Evolutionary conservation across 1,284 basidiomycete species (phyloP), one percentile per base, ranked within the genome.

Genomic region (Ustilago bromivora): DNA sequence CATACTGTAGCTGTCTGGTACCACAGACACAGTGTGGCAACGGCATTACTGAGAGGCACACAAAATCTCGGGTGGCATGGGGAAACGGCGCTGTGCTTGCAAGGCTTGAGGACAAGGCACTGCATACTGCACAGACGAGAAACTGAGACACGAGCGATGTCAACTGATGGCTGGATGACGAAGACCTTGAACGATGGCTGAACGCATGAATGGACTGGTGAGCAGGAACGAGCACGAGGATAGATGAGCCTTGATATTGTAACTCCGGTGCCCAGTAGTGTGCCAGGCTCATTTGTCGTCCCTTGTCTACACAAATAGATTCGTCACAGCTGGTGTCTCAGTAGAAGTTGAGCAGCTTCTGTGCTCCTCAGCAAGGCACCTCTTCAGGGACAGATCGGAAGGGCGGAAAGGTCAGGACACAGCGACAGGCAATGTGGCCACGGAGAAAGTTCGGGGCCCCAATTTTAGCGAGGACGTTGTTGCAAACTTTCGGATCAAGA

Each of bases 381-480:
- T 41, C 23, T 28, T 28, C 23, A 28, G 23, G 23, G 23, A 28
- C 23, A 28, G 23, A 28, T 28, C 23, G 0, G 2, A 28, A 28
- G 23, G 23, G 23, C 23, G 0, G 23, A 28, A 28, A 28, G 23
- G 23, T 19, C 8, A 49, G 7, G 46, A 49, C 8, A 7, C 13
- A 49, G 28, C 41, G 15, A 31, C 28, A 32, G 31, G 52, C 32
- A 54, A 36, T n/a, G 19, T 36, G 31, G 19, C 7, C 35, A 19
- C 4, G 41, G 28, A 11, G 11, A 3, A 23, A 31, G 4, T 17
- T 53, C 32, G 59, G 34, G 36, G 51, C 59, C 58, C 38, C 49
- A 52, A 61, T 41, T 38, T 61, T 51, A 35, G 59, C 51, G 59
- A 61, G 59, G 46, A 47, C 35, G 36, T 28, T 23, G 58, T 41